Base-by-base conservation (phyloP, 495 filamentous ascomycete genomes). In the Letharia lupina region DNA sequence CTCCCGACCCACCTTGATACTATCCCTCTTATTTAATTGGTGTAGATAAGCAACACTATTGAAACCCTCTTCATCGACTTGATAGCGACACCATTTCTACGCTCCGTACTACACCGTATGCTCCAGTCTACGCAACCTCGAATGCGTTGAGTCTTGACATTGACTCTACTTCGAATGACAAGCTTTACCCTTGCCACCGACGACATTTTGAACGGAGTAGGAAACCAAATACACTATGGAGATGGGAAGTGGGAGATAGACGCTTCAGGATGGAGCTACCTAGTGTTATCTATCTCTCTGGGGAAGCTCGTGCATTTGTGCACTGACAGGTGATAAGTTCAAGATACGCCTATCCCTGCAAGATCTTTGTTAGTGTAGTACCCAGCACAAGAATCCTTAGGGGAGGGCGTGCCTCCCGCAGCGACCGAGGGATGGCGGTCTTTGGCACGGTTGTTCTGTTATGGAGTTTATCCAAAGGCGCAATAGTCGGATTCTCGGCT, bases 321-420 rank as follows among this genome's bases (percentile, higher is more conserved):
- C 52, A 44, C 13, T 57, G 18, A 42, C n/a, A 10, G 15, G 15
- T 61, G 58, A 61, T 28, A 16, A 52, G 23, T 47, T 44, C 33
- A 23, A 40, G 64, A 66, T 54, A 62, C 64, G 40, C 58, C 48
- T 59, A 66, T 65, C 56, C 63, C 42, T 65, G 63, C 54, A 62
- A 35, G 59, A 66, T 66, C 64, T 61, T n/a, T 4, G 57, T 52
- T 15, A 23, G 39, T 48, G 54, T 45, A 44, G 44, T 40, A 44
- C 40, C 13, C 47, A 47, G 59, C 31, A 64, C 9, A 13, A n/a
- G 39, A 41, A 41, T 23, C 58, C 52, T 56, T 57, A 4, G 23
- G 13, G 59, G 20, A 61, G 39, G 59, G 31, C 50, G 23, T 11
- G 5, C 10, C 0, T 42, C 44, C 56, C 56, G 64, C 58, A 65